Conservation (phyloP, 1,284 basidiomycete species). For the Moesziomyces sp. region DNA sequence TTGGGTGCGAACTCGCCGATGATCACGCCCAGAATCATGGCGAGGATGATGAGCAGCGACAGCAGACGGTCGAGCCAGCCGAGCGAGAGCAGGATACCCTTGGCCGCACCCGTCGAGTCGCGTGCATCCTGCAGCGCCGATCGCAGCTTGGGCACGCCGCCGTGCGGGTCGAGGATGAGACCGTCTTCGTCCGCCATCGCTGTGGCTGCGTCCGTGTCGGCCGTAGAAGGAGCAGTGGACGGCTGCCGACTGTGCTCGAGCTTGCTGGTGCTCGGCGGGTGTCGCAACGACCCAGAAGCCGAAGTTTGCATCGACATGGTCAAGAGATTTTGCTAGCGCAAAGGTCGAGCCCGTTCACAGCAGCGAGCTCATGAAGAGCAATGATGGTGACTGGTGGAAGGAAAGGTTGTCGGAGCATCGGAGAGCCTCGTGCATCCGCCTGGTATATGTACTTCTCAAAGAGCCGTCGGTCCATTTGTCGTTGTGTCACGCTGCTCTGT, state of each 20-base stretch:
- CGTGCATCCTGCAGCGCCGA: slow-evolving; percentile 50
- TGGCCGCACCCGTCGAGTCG: slow-evolving; percentile 39
- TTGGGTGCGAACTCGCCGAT: slow-evolving; percentile 72
- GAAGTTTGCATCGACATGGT: not conserved
- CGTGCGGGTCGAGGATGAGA: slow-evolving; percentile 39
- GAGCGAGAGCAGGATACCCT: slow-evolving; percentile 61
- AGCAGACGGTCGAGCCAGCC: slow-evolving; percentile 76
- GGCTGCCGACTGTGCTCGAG: slow-evolving; percentile 3
- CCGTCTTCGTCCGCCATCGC: slow-evolving; percentile 35
- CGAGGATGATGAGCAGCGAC: slow-evolving; percentile 77
- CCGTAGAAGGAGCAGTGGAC: slow-evolving; percentile 2
- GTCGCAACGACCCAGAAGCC: not conserved
- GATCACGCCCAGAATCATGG: slow-evolving; percentile 82
- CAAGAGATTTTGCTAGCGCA: too few species aligned
- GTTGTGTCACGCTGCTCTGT: too few species aligned
- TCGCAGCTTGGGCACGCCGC: slow-evolving; percentile 44
- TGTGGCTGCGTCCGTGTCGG: not conserved
- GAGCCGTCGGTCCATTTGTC: too few species aligned
- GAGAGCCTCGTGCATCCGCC: too few species aligned
- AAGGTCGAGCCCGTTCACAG: too few species aligned
- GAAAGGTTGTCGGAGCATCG: too few species aligned
- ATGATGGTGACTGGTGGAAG: too few species aligned
- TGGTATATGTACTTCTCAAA: too few species aligned
- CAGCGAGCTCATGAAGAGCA: too few species aligned
- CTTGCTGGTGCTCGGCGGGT: not conserved